Evolutionary conservation across 129 eudicot genomes (phyloP), one percentile per base, ranked within the genome.

Genomic region (Tanacetum coccineum): DNA sequence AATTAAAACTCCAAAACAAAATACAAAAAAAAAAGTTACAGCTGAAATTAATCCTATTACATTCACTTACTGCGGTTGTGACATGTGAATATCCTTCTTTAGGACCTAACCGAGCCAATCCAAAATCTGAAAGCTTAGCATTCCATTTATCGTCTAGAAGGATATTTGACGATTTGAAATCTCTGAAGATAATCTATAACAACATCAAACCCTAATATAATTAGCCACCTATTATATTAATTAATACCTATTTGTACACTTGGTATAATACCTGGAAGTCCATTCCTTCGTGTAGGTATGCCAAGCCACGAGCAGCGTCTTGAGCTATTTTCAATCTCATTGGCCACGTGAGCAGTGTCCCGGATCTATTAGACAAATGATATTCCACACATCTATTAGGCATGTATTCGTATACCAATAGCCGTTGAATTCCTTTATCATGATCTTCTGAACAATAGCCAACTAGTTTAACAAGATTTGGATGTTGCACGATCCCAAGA

Each of bases 401-500:
- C 96, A 91, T 85, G 62, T 79, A 85, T 73, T 91, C 95, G 30
- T 91, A 91, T 56, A 91, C 69, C 20, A 91, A 70, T 62, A 91
- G 93, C 59, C 97, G 81, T 69, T 91, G 96, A 54, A 91, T 87
- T 71, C 95, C 97, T 77, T 90, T 81, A 59, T 81, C 96, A 65
- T 87, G 93, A 75, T 91, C 97, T 70, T 91, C 97, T 45, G 97
- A 93, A 53, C 97, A 91, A 70, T 91, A 91, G 21, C 97, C 96
- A 50, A 87, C 63, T 58, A 91, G 54, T 58, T 85, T 91, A 66
- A 91, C 95, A 12, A 91, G 97, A 71, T 91, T 85, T 22, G 86
- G 89, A 76, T 91, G 97, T 66, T 87, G 90, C 53, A 73, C 89
- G 4, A 87, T 79, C 47, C 97, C 95, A 66, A 91, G 93, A 56